Percentiles rank a stretch among this genome's conserved stretches.
phyloP scores from a whole-genome alignment of 2,329 filamentous ascomycete species.

The Curvularia spicifera region DNA sequence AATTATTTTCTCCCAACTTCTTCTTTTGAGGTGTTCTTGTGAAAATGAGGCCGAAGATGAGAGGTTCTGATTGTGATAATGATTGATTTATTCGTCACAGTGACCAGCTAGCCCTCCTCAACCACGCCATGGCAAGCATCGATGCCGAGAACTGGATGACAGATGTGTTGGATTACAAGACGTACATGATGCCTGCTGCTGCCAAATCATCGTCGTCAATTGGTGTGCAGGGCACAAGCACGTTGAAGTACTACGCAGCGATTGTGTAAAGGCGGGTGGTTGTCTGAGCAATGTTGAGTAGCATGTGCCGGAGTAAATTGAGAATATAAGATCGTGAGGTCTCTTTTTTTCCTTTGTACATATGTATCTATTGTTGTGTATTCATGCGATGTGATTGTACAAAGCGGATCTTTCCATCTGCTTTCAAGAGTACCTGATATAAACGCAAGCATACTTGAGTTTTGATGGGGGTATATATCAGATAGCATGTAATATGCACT shows the following conservation, averaged over 20 bases:
- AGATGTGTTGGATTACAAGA: constrained; percentile 25
- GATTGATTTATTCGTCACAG: constrained; percentile 21
- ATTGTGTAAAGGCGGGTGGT: neutral
- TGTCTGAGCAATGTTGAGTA: neutral
- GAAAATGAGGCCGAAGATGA: neutral
- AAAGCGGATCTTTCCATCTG: no score
- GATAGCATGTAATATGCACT: no score
- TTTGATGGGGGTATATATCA: no score
- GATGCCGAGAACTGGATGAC: constrained; percentile 28
- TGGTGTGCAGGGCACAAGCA: neutral
- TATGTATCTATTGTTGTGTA: neutral
- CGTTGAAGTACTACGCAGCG: constrained; percentile 5
- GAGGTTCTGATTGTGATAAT: neutral
- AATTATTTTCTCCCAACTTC: neutral
- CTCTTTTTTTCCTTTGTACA: neutral
- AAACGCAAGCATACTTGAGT: no score
- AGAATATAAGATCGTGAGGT: neutral
- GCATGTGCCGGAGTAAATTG: neutral
- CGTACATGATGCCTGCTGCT: constrained; percentile 15
- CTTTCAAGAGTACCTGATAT: no score
- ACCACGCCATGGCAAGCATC: constrained; percentile 26
- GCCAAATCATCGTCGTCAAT: neutral
- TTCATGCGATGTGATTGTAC: no score
- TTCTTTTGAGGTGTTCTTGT: neutral
- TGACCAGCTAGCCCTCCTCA: constrained; percentile 27